Evolutionary conservation across 257 asterid genomes (phyloP), one percentile per base, ranked within the genome.

Genomic region (Plantago elongata): DNA sequence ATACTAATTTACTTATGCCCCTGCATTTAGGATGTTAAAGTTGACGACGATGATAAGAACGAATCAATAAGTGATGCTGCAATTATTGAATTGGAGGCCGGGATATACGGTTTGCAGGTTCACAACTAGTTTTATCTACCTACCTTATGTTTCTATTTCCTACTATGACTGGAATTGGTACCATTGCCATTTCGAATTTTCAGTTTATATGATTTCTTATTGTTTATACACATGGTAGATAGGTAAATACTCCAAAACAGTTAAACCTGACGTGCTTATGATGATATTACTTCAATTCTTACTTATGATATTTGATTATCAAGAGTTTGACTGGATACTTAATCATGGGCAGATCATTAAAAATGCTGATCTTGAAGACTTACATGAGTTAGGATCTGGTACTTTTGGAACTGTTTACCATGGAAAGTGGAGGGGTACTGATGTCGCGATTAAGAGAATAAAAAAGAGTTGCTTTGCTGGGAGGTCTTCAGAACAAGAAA

Each of bases 101-200:
- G 85, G 54, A 65, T 83, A 57, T 71, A 87, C 45, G 95, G 95
- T 55, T 81, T 90, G 76, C 97, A 90, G 95, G 97, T 89, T 34
- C 40, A 34, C 40, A 4, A 34, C 8, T 34, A 34, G 1, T 1
- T 34, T 34, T 34, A 34, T 34, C 2, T 34, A 48, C 46, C 45
- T 13, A 10, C 45, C 74, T 13, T 60, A 58, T 50, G 34, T 12
- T 69, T 51, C 51, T 49, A 69, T 13, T 58, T 60, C 17, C 15
- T 63, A 65, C 15, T 63, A 65, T 18, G 34, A 13, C 11, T 13
- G 5, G 40, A 65, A 17, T 61, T 16, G 38, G 51, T 48, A 11
- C 13, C 17, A 30, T 16, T 57, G 13, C 55, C 47, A 18, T 54
- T 68, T 15, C 29, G n/a, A 49, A 48, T 42, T 44, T 1, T 60